Evolutionary conservation across 345 rosid genomes (phyloP), one percentile per base, ranked within the genome.

Genomic region (Cochlearia excelsa): DNA sequence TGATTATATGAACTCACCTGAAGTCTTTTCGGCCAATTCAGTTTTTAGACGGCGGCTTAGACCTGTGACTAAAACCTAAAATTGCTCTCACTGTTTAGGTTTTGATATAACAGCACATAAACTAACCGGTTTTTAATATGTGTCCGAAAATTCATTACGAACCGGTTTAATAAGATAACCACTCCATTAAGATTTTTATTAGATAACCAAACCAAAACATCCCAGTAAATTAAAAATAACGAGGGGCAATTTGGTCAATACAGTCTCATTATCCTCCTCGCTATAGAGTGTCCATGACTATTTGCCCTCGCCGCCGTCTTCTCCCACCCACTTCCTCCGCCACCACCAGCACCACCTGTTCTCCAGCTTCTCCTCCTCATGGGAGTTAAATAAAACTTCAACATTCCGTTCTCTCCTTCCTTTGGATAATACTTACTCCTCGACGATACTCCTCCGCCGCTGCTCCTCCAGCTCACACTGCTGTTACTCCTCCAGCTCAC

Each of bases 321-420:
- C 59, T 66, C 68, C 76, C 76, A 72, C 43, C 63, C 63, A 47
- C 67, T 4, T 9, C 67, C 79, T 46, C 76, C 57, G 54, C 86
- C 74, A 77, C 76, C 51, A 2, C 43, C 16, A 75, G 73, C 61
- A 2, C 54, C 57, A 1, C 44, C 42, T 10, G 67, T 69, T 62
- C 92, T 82, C 78, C 92, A 75, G 66, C 92, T 81, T 16, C 23
- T 16, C 23, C 37, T 34, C 37, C 37, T 34, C 37, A 34, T 34
- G 28, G 99, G 96, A 0, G 92, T 83, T 80, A 79, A 76, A 77
- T 90, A 90, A 64, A 87, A 93, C 74, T 90, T 78, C 68, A 90
- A 67, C 75, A 90, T 62, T 48, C 99, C 96, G 53, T 84, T 85
- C 16, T 90, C 95, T 3, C 84, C 63, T 72, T 77, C 68, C 68